Conservation (phyloP, 352 stramenopile species). For the Globisporangium spiculum region DNA sequence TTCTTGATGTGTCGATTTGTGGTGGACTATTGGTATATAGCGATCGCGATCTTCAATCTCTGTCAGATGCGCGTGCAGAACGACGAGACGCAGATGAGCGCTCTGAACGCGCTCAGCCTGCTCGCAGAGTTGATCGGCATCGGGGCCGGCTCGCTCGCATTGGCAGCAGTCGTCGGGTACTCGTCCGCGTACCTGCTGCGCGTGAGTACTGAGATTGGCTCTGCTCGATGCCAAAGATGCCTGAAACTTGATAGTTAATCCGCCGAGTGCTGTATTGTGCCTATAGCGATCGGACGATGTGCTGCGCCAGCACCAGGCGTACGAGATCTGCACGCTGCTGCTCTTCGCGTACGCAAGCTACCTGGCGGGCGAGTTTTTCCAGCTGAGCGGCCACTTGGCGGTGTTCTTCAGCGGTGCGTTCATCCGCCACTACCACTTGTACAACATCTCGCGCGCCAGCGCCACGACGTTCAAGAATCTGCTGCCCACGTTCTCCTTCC, state of each 20-base stretch:
- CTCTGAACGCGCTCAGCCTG: constrained; percentile 31
- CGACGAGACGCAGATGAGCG: constrained; percentile 40
- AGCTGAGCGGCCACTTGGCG: constrained; percentile 74
- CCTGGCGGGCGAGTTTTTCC: constrained; percentile 30
- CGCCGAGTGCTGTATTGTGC: not conserved
- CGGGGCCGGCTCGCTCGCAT: constrained; percentile 41
- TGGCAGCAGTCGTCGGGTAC: constrained; percentile 52
- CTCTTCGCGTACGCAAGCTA: constrained; percentile 42
- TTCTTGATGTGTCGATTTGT: not conserved
- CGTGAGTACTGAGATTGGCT: constrained; percentile 43
- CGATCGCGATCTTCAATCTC: constrained; percentile 78
- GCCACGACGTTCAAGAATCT: constrained; percentile 36
- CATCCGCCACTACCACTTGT: constrained; percentile 50
- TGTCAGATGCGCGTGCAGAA: constrained; percentile 61
- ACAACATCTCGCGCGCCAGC: constrained; percentile 38
- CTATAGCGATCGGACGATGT: constrained; percentile 37
- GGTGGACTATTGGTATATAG: constrained; percentile 7
- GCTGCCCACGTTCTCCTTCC: constrained; percentile 38
- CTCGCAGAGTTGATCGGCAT: constrained; percentile 48
- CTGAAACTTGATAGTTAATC: too few relatives aligned
- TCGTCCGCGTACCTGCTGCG: constrained; percentile 15
- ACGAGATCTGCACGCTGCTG: constrained; percentile 68
- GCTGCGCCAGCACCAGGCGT: constrained; percentile 51
- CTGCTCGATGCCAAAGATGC: not conserved
- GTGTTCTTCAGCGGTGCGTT: constrained; percentile 79